These are phyloP conservation scores for Hypericum perforatum DNA, from an alignment of 345 rosid genomes.

Conservation along the genomic window DNA sequence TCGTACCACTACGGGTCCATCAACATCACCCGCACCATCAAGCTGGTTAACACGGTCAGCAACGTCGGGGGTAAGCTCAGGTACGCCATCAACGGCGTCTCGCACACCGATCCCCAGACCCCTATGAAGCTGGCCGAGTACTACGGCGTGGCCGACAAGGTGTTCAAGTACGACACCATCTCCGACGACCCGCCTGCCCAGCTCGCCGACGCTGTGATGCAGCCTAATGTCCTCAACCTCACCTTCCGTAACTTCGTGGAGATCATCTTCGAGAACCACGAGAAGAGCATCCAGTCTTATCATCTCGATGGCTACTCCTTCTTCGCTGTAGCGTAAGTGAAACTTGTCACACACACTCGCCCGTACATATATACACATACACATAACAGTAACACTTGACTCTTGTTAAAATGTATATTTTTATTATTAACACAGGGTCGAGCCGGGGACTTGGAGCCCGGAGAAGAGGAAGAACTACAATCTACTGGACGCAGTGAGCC, in stretches of 20 bases:
- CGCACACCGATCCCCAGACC: not conserved
- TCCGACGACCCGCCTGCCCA: not conserved
- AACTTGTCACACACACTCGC: too few species aligned
- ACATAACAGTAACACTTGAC: too few species aligned
- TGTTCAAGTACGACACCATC: constrained; percentile 2
- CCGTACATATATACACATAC: too few species aligned
- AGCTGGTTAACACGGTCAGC: not conserved
- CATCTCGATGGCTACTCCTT: constrained; percentile 2
- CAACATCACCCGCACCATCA: not conserved
- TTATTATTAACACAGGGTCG: too few species aligned
- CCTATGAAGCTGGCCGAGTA: constrained; percentile 5
- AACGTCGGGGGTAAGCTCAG: not conserved
- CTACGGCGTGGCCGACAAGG: not conserved
- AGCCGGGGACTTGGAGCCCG: too few species aligned
- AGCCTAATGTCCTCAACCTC: constrained; percentile 1
- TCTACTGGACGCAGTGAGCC: too few species aligned
- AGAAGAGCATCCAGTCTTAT: constrained; percentile 4
- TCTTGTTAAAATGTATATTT: too few species aligned
- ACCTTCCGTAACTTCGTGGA: constrained; percentile 3
- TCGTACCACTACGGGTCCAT: constrained; percentile 1
- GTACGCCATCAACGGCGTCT: constrained; percentile 1
- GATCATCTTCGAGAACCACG: constrained; percentile 2
- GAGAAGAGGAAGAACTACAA: too few species aligned
- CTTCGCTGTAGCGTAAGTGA: not conserved
- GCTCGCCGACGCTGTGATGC: not conserved